A percentile compares a stretch with the other conserved stretches of the same genome.
These are phyloP conservation scores for Alloteropsis angusta DNA, from an alignment of 202 grass and related monocot genomes.

Conservation along the genomic window DNA sequence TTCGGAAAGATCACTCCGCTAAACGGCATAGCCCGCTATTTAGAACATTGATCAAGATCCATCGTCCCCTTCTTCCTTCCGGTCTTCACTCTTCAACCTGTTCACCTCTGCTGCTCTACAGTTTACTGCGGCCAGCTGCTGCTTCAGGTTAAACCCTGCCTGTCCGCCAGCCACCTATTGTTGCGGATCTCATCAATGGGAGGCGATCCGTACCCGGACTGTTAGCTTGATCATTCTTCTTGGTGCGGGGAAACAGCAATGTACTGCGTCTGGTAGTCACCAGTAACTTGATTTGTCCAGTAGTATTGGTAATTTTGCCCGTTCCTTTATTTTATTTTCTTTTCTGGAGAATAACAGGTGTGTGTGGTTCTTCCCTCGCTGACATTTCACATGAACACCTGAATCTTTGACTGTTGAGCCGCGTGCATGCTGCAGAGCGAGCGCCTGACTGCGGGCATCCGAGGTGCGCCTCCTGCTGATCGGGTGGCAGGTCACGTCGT, in stretches of 20 bases:
- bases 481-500: constrained; percentile 27
- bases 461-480: constrained; percentile 10
- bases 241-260: background rate
- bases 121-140: background rate
- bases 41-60: too few species aligned
- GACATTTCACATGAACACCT: background rate
- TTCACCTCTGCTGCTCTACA: too few species aligned
- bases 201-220: background rate
- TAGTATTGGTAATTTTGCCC: background rate
- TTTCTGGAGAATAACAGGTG: background rate
- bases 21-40: too few species aligned
- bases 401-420: background rate
- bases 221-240: constrained; percentile 2
- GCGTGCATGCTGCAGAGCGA: background rate
- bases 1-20: too few species aligned
- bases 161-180: background rate
- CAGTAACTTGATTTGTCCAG: background rate
- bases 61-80: background rate
- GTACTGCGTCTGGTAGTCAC: background rate
- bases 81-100: background rate
- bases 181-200: constrained; percentile 16
- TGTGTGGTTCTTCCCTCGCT: background rate
- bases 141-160: constrained; percentile 30
- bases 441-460: constrained; percentile 27
- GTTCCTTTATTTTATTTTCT: background rate